Conservation (phyloP, 1,284 basidiomycete genomes). For the Athelia psychrophila region DNA sequence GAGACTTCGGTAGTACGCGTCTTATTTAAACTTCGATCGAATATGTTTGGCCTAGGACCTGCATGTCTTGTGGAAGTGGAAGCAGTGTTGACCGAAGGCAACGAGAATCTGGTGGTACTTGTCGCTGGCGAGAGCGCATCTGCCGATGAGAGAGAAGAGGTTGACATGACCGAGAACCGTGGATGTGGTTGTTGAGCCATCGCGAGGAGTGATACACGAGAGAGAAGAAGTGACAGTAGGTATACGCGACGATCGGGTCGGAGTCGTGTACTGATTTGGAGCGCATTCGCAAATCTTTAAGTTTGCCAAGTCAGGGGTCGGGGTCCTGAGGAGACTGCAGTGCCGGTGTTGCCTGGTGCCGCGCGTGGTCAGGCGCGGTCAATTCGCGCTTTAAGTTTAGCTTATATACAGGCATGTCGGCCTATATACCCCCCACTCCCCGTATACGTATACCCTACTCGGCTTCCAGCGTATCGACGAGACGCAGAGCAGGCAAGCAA, state of each 20-base stretch:
- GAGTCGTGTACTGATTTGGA: too few relatives aligned
- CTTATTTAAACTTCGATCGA: constrained; percentile 85
- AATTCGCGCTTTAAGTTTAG: too few relatives aligned
- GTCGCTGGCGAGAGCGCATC: constrained; percentile 64
- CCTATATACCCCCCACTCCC: neutral
- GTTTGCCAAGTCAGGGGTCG: too few relatives aligned
- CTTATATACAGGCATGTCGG: too few relatives aligned
- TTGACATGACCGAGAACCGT: constrained; percentile 68
- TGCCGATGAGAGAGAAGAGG: constrained; percentile 57
- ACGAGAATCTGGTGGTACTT: constrained; percentile 64
- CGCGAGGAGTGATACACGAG: too few relatives aligned
- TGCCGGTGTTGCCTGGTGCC: too few relatives aligned
- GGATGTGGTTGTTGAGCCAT: constrained; percentile 22
- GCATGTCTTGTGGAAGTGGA: constrained; percentile 35
- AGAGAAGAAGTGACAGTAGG: too few relatives aligned
- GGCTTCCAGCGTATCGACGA: neutral
- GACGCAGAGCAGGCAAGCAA: neutral
- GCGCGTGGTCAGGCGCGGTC: too few relatives aligned
- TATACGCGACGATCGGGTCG: too few relatives aligned
- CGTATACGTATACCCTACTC: neutral
- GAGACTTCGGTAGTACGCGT: constrained; percentile 80
- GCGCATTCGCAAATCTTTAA: too few relatives aligned
- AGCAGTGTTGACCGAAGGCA: constrained; percentile 48
- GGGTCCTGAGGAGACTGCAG: too few relatives aligned
- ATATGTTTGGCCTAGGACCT: constrained; percentile 62